phyloP scores from a whole-genome alignment of 2,329 filamentous ascomycete genomes.

The Fusarium bulbicola region DNA sequence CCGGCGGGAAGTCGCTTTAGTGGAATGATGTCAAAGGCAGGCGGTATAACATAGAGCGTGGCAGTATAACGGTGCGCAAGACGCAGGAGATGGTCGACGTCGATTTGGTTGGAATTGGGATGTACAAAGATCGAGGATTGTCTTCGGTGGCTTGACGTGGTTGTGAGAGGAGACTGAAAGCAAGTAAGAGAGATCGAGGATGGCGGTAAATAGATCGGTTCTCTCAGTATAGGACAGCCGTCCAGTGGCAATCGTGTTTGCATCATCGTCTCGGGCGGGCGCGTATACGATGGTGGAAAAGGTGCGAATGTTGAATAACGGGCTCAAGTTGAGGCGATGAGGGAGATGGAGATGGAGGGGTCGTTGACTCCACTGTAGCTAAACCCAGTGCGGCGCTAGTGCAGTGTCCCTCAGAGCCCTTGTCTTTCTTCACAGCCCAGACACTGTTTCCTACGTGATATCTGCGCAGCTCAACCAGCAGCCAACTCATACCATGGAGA shows the following conservation, averaged over 20 bases:
- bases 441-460: background rate
- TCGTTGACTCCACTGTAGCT: background rate
- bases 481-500: background rate
- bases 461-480: background rate
- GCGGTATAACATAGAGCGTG: fast-evolving
- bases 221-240: background rate
- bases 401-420: background rate
- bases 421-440: background rate
- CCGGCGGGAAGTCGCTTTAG: too few relatives aligned
- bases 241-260: background rate
- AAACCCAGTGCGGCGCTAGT: background rate
- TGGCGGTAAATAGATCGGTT: background rate
- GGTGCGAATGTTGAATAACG: background rate
- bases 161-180: constrained; percentile 22
- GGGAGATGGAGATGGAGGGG: background rate
- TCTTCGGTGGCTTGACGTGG: constrained; percentile 31
- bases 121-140: constrained; percentile 3
- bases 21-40: too few relatives aligned
- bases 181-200: background rate
- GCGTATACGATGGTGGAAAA: background rate
- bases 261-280: background rate
- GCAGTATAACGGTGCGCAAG: too few relatives aligned
- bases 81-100: too few relatives aligned
- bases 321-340: background rate
- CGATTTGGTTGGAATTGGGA: background rate